phyloP scores from a whole-genome alignment of 1,284 basidiomycete species.

The Grifola frondosa region DNA sequence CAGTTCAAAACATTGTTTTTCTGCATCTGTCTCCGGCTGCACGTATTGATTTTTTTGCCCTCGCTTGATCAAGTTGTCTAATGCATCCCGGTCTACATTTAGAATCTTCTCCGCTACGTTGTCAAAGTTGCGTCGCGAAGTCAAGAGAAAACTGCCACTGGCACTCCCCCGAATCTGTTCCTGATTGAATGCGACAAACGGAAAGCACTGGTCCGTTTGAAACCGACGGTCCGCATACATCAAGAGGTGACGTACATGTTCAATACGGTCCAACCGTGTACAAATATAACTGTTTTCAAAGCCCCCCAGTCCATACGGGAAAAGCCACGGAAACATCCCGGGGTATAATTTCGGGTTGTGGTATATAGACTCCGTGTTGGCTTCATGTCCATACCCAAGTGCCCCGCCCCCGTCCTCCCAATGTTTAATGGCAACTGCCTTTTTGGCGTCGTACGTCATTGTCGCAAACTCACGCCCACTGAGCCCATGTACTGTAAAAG shows the following conservation, averaged over 20 bases:
- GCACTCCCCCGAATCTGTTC: background rate
- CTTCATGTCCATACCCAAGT: slow-evolving; percentile 25
- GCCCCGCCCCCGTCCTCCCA: background rate
- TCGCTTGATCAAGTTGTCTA: background rate
- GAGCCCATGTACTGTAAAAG: background rate
- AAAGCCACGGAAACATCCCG: slow-evolving; percentile 38
- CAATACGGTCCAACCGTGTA: too few species aligned
- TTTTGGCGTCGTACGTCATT: background rate
- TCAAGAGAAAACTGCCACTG: background rate
- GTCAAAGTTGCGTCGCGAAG: background rate
- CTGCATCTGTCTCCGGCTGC: background rate
- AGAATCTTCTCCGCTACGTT: too few species aligned
- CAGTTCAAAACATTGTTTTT: background rate
- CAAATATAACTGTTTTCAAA: too few species aligned
- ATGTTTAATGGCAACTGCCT: background rate
- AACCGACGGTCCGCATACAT: background rate
- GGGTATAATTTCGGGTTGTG: slow-evolving; percentile 34
- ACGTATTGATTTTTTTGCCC: background rate
- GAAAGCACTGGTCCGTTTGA: background rate
- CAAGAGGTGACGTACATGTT: too few species aligned
- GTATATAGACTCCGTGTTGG: slow-evolving; percentile 26
- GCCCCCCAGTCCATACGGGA: slow-evolving; percentile 37
- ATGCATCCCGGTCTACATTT: background rate
- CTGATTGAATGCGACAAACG: background rate
- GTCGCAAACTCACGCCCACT: background rate